A percentile compares a stretch with the other conserved stretches of the same genome.
Evolutionary conservation across 257 asterid species (phyloP).

Genomic region (Solanum arcanum): DNA sequence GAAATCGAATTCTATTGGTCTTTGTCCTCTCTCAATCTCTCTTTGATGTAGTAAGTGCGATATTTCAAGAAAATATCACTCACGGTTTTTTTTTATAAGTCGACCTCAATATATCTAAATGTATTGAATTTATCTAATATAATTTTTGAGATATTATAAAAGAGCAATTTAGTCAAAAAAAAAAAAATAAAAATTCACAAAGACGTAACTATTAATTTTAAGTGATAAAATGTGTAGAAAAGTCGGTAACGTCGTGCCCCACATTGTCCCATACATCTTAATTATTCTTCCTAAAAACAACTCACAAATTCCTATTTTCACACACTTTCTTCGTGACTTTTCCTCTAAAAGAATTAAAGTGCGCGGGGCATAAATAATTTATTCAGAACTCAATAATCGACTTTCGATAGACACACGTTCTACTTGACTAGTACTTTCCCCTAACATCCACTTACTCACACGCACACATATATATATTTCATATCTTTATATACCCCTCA

Average conservation of each 20-base stretch:
- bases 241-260: not conserved
- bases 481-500: not conserved
- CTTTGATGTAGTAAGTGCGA: not conserved
- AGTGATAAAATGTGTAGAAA: not conserved
- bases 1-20: too few species aligned
- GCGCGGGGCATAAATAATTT: rapidly evolving
- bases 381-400: not conserved
- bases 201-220: not conserved
- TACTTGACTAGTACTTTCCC: not conserved
- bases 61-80: not conserved
- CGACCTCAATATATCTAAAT: too few species aligned
- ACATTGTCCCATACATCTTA: not conserved
- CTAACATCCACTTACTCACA: not conserved
- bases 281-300: not conserved
- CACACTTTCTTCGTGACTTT: not conserved
- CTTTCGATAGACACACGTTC: not conserved
- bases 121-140: too few species aligned
- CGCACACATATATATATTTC: not conserved
- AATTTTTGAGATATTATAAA: not conserved
- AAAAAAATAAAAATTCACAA: not conserved
- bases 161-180: not conserved
- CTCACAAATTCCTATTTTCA: not conserved
- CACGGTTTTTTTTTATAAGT: too few species aligned
- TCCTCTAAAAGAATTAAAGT: not conserved
- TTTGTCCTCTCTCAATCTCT: too few species aligned